Evolutionary conservation across 108 stramenopile species (phyloP).

Genomic region (Cyclotella baltica): DNA sequence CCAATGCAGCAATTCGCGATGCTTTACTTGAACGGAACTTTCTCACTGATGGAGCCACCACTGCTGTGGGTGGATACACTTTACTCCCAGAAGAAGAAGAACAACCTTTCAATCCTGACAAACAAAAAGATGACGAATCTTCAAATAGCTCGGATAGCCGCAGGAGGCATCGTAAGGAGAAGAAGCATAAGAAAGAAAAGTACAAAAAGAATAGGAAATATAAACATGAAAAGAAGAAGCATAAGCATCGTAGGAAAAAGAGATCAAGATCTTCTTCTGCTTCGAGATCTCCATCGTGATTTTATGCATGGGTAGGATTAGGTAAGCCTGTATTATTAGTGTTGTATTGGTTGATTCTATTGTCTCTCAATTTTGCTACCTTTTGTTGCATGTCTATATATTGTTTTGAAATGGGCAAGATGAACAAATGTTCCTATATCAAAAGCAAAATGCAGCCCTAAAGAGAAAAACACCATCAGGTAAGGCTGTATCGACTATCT

Average conservation of each 20-base stretch:
- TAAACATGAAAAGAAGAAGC: background rate
- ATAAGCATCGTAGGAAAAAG: constrained; percentile 4
- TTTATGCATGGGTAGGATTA: background rate
- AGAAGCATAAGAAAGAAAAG: constrained; percentile 6
- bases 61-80: constrained; percentile 2
- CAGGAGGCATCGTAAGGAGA: background rate
- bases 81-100: constrained; percentile 21
- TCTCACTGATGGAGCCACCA: background rate
- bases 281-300: background rate
- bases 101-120: background rate
- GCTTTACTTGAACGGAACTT: constrained; percentile 43
- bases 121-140: background rate
- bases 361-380: background rate
- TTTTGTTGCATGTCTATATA: background rate
- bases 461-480: too few relatives aligned
- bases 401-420: background rate
- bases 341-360: background rate
- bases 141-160: background rate
- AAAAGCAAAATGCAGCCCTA: too few relatives aligned
- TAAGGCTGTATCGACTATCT: too few relatives aligned
- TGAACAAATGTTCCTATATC: background rate
- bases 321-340: background rate
- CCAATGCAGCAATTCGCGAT: constrained; percentile 51
- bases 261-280: constrained; percentile 3
- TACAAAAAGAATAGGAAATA: constrained; percentile 1